Evolutionary conservation across 2,329 filamentous ascomycete species (phyloP).

Genomic region (Colletotrichum coccodes): DNA sequence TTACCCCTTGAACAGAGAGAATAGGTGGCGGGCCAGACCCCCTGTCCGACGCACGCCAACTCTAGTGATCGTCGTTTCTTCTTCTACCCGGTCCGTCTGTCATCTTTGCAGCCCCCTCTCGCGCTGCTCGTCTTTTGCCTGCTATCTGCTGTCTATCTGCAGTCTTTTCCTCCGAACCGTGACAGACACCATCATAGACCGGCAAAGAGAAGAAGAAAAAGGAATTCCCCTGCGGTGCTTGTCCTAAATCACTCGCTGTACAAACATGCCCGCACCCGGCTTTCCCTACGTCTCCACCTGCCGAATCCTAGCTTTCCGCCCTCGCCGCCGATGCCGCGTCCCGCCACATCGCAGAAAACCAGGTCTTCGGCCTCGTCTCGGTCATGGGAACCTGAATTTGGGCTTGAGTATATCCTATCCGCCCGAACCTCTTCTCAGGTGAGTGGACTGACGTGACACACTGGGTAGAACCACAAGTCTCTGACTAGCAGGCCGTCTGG

Average conservation of each 20-base stretch:
- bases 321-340: background rate
- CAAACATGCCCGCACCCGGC: background rate
- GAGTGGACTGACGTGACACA: constrained; percentile 4
- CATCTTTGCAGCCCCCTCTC: background rate
- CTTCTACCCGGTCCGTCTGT: background rate
- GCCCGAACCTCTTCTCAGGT: background rate
- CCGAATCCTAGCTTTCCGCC: background rate
- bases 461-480: constrained; percentile 5
- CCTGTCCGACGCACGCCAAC: constrained; percentile 24
- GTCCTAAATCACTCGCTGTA: background rate
- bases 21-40: background rate
- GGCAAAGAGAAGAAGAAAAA: background rate
- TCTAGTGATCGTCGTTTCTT: constrained; percentile 18
- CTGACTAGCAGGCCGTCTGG: background rate
- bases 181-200: background rate
- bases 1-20: constrained; percentile 3
- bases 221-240: background rate
- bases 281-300: background rate
- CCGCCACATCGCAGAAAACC: background rate
- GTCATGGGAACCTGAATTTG: background rate
- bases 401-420: background rate
- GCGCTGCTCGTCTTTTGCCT: background rate
- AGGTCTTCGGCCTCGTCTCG: background rate
- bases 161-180: background rate
- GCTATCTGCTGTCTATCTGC: background rate